A percentile compares a stretch with the other conserved stretches of the same genome.
Evolutionary conservation across 2,329 filamentous ascomycete species (phyloP).

Genomic region (Verticillium albo-atrum): DNA sequence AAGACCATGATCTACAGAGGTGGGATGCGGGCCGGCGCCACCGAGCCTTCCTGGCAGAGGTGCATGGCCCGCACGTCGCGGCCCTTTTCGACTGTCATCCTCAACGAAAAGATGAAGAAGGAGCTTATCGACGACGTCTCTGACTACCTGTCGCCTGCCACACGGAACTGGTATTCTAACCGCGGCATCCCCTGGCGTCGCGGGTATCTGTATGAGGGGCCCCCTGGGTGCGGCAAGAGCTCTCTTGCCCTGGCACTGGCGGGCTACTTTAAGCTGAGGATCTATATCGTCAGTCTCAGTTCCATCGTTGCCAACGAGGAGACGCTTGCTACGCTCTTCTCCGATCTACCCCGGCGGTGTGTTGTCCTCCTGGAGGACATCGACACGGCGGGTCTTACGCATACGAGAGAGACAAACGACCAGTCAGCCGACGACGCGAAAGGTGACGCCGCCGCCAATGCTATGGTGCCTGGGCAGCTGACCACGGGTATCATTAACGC

Average conservation of each 20-base stretch:
- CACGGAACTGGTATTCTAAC: constrained; percentile 75
- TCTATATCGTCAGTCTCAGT: constrained; percentile 68
- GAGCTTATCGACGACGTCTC: constrained; percentile 55
- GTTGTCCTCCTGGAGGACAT: constrained; percentile 75
- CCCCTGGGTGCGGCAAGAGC: constrained; percentile 76
- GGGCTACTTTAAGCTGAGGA: constrained; percentile 64
- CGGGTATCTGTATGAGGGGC: constrained; percentile 77
- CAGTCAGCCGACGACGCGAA: constrained; percentile 12
- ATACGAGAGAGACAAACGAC: constrained; percentile 41
- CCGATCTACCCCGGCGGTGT: constrained; percentile 63
- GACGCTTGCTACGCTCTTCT: constrained; percentile 58
- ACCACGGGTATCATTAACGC: constrained; percentile 19
- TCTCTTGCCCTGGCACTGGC: constrained; percentile 67
- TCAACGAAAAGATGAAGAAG: constrained; percentile 56
- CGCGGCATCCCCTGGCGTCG: constrained; percentile 81
- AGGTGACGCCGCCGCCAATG: constrained; percentile 15
- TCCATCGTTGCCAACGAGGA: constrained; percentile 61
- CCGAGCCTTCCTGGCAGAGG: constrained; percentile 53
- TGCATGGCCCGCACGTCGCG: constrained; percentile 57
- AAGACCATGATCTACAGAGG: constrained; percentile 65
- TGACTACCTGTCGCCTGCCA: constrained; percentile 59
- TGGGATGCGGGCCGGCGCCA: constrained; percentile 31
- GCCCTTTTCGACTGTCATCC: constrained; percentile 61
- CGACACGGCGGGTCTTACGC: constrained; percentile 66
- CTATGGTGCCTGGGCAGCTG: constrained; percentile 25